Evolutionary conservation across 2,329 filamentous ascomycete species (phyloP).

Genomic region (Pseudophaeomoniella oleicola): DNA sequence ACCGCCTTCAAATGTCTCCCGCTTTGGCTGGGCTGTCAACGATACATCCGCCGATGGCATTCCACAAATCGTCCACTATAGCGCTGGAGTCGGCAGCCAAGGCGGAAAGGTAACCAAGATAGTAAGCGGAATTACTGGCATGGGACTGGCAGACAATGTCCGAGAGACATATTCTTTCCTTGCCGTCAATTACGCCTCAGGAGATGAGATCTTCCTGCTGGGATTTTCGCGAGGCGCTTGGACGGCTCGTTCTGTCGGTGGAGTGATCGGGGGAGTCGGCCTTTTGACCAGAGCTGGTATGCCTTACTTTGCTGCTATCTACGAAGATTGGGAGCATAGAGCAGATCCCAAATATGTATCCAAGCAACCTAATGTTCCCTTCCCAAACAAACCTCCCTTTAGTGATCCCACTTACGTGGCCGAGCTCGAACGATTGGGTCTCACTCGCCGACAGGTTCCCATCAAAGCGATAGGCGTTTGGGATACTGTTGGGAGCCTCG

Average conservation of each 20-base stretch:
- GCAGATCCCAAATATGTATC: conserved; percentile 13
- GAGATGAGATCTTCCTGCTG: conserved; percentile 22
- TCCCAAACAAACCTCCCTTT: conserved; percentile 14
- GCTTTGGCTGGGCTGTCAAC: conserved; percentile 20
- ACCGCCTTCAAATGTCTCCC: conserved; percentile 24
- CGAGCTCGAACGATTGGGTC: conserved; percentile 10
- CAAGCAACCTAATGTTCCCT: conserved; percentile 13
- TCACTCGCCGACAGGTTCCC: conserved; percentile 10
- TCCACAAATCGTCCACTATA: conserved; percentile 26
- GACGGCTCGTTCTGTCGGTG: conserved; percentile 20
- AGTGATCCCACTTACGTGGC: conserved; percentile 12
- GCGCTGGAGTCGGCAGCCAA: conserved; percentile 23
- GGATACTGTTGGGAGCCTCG: conserved; percentile 19
- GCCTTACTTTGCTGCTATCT: conserved; percentile 15
- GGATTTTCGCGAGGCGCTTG: conserved; percentile 23
- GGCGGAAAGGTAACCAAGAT: conserved; percentile 8
- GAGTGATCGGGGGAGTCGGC: conserved; percentile 19
- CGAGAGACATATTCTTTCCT: conserved; percentile 17
- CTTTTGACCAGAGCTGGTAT: conserved; percentile 16
- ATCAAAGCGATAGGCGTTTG: conserved; percentile 19
- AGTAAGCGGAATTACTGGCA: conserved; percentile 10
- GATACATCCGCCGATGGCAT: conserved; percentile 17
- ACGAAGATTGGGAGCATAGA: conserved; percentile 16
- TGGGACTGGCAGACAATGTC: conserved; percentile 13
- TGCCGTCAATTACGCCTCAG: conserved; percentile 18